A percentile compares a stretch with the other conserved stretches of the same genome.
These are phyloP conservation scores for Boletus rex-veris DNA, from an alignment of 768 basidiomycete species.

Conservation along the genomic window DNA sequence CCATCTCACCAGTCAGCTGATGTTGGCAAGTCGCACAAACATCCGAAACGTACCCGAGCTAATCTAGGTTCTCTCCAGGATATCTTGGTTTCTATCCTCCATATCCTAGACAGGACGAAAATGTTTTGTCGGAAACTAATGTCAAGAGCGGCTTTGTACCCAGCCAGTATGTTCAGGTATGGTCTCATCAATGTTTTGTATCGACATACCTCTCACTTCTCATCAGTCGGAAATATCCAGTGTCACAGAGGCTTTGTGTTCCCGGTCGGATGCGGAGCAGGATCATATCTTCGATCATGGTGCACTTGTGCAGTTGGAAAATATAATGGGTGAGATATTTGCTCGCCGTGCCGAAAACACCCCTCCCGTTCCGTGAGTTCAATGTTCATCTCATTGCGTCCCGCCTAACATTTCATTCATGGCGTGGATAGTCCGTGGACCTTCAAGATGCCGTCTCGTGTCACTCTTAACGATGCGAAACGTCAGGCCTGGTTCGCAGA, in stretches of 20 bases:
- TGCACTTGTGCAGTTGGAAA: constrained; percentile 59
- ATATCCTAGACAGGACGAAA: constrained; percentile 70
- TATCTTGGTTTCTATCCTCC: constrained; percentile 78
- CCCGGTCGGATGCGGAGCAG: constrained; percentile 27
- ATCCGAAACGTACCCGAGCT: background rate
- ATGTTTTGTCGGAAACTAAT: constrained; percentile 58
- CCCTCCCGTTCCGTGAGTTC: constrained; percentile 61
- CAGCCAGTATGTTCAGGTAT: constrained; percentile 53
- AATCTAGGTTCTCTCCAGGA: constrained; percentile 39
- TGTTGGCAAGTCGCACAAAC: constrained; percentile 46
- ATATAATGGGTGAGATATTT: constrained; percentile 76
- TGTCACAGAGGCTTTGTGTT: constrained; percentile 11
- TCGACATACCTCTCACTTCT: background rate
- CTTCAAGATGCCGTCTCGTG: constrained; percentile 79
- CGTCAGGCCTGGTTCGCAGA: constrained; percentile 82
- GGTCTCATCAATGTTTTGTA: constrained; percentile 17
- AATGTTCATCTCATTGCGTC: background rate
- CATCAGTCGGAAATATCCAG: constrained; percentile 23
- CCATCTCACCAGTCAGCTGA: constrained; percentile 63
- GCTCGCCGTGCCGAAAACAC: constrained; percentile 54
- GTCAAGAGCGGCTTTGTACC: constrained; percentile 65
- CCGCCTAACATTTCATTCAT: background rate
- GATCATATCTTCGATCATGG: constrained; percentile 48
- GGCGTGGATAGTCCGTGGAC: constrained; percentile 43
- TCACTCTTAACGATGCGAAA: constrained; percentile 76